Conservation (phyloP, 2,329 filamentous ascomycete species). For the Chrysoporthe cubensis region DNA sequence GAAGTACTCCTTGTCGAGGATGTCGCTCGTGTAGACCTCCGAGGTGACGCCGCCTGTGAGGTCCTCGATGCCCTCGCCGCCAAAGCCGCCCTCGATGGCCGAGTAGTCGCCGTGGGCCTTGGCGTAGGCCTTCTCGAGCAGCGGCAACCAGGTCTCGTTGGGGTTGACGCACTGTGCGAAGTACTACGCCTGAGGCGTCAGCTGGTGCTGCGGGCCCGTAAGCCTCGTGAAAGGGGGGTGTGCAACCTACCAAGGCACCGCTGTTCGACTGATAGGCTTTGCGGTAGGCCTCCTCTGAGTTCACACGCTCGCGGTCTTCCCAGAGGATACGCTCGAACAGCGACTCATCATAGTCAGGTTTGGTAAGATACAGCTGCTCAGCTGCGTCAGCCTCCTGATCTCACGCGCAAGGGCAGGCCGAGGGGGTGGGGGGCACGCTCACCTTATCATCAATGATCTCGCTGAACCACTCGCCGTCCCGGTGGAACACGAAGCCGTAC, state of each 20-base stretch:
- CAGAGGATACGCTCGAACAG: slow-evolving; percentile 52
- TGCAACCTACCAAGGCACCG: slow-evolving; percentile 52
- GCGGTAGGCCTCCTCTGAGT: slow-evolving; percentile 62
- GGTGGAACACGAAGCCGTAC: slow-evolving; percentile 84
- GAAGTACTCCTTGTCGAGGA: slow-evolving; percentile 78
- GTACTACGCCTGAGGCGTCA: slow-evolving; percentile 43
- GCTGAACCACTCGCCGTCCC: slow-evolving; percentile 74
- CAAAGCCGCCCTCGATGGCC: slow-evolving; percentile 71
- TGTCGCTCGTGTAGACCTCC: slow-evolving; percentile 69
- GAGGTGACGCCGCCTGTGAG: slow-evolving; percentile 72
- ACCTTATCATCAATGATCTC: slow-evolving; percentile 62
- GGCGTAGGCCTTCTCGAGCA: slow-evolving; percentile 75
- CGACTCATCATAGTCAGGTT: slow-evolving; percentile 64
- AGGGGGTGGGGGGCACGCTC: slow-evolving; percentile 10
- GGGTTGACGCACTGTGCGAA: slow-evolving; percentile 71
- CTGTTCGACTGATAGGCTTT: slow-evolving; percentile 70
- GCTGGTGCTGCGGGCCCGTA: not conserved
- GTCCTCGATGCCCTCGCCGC: slow-evolving; percentile 53
- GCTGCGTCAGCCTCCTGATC: not conserved
- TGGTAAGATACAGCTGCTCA: slow-evolving; percentile 55
- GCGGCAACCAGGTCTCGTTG: slow-evolving; percentile 74
- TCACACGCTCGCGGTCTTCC: slow-evolving; percentile 52
- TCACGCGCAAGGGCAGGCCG: no score
- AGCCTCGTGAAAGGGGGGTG: no score
- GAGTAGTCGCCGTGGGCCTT: slow-evolving; percentile 77